A percentile compares a stretch with the other conserved stretches of the same genome.
Conservation (phyloP, 306 rosid species). For the Prinsepia uniflora region DNA sequence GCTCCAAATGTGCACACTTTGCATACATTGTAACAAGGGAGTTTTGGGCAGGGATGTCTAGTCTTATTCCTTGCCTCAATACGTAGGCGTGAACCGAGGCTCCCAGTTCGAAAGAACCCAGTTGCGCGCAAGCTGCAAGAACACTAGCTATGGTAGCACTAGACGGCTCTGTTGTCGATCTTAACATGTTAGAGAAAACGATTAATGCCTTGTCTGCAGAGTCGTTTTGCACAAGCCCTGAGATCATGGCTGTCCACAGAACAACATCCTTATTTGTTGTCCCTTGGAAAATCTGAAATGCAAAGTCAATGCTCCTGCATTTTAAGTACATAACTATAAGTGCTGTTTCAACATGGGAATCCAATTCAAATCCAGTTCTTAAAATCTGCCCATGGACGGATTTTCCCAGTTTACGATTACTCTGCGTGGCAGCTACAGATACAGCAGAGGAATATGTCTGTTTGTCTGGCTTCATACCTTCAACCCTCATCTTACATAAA, state of each 20-base stretch:
- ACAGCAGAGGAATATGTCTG: slow-evolving; percentile 50
- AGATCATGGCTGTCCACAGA: slow-evolving; percentile 79
- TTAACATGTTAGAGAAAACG: slow-evolving; percentile 49
- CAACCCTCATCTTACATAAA: slow-evolving; percentile 42
- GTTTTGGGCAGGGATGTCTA: slow-evolving; percentile 61
- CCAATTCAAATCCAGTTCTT: slow-evolving; percentile 51
- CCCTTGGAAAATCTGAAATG: slow-evolving; percentile 49
- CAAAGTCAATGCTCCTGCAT: slow-evolving; percentile 39
- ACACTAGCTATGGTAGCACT: slow-evolving; percentile 61
- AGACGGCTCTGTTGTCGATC: slow-evolving; percentile 45
- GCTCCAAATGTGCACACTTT: slow-evolving; percentile 56
- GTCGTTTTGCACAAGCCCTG: slow-evolving; percentile 67
- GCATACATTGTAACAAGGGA: slow-evolving; percentile 78
- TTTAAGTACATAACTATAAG: slow-evolving; percentile 58
- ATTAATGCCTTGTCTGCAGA: slow-evolving; percentile 48
- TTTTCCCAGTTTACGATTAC: slow-evolving; percentile 51
- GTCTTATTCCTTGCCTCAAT: slow-evolving; percentile 42
- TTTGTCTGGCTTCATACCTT: slow-evolving; percentile 43
- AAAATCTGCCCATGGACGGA: slow-evolving; percentile 60
- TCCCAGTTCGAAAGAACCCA: slow-evolving; percentile 49
- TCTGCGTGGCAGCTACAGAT: slow-evolving; percentile 41
- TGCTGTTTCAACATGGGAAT: slow-evolving; percentile 51
- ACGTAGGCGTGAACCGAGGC: slow-evolving; percentile 54
- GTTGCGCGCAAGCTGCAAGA: slow-evolving; percentile 64
- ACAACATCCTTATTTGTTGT: slow-evolving; percentile 48